These are phyloP conservation scores for Teunomyces pallodes DNA, from an alignment of 805 yeast species.

Conservation along the genomic window DNA sequence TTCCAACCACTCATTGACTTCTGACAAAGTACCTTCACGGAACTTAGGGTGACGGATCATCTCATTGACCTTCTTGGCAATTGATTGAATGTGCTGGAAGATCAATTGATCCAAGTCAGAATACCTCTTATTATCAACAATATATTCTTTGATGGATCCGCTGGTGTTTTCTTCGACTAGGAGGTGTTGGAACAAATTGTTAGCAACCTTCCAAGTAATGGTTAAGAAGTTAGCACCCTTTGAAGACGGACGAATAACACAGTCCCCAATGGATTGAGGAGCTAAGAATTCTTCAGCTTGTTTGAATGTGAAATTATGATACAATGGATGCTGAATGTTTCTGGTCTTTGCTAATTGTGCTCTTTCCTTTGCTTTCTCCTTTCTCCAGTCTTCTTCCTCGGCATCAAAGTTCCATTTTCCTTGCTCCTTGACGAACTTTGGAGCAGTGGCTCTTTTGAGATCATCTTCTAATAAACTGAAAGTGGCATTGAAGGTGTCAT, in stretches of 20 bases:
- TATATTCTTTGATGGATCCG: slow-evolving; percentile 46
- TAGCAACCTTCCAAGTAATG: slow-evolving; percentile 94
- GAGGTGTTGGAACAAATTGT: slow-evolving; percentile 85
- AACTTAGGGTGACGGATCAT: slow-evolving; percentile 87
- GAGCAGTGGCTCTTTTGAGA: slow-evolving; percentile 51
- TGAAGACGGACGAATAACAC: slow-evolving; percentile 92
- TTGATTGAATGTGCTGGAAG: slow-evolving; percentile 79
- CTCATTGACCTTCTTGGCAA: slow-evolving; percentile 78
- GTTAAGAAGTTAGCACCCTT: slow-evolving; percentile 85
- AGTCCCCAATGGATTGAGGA: slow-evolving; percentile 83
- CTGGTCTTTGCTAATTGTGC: slow-evolving; percentile 69
- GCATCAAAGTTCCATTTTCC: slow-evolving; percentile 78
- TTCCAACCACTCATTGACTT: slow-evolving; percentile 82
- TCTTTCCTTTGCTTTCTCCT: slow-evolving; percentile 58
- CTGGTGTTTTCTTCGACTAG: slow-evolving; percentile 76
- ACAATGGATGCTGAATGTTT: slow-evolving; percentile 87
- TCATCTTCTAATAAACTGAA: slow-evolving; percentile 70
- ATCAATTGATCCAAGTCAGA: slow-evolving; percentile 92
- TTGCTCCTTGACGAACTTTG: slow-evolving; percentile 50
- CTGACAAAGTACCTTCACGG: slow-evolving; percentile 73
- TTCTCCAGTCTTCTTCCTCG: slow-evolving; percentile 62
- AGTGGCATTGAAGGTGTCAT: slow-evolving; percentile 70
- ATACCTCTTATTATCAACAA: slow-evolving; percentile 70
- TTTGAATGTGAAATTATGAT: slow-evolving; percentile 72
- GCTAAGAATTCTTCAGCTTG: slow-evolving; percentile 95